phyloP scores from a whole-genome alignment of 2,329 filamentous ascomycete species.

The Pseudogymnoascus sp. region DNA sequence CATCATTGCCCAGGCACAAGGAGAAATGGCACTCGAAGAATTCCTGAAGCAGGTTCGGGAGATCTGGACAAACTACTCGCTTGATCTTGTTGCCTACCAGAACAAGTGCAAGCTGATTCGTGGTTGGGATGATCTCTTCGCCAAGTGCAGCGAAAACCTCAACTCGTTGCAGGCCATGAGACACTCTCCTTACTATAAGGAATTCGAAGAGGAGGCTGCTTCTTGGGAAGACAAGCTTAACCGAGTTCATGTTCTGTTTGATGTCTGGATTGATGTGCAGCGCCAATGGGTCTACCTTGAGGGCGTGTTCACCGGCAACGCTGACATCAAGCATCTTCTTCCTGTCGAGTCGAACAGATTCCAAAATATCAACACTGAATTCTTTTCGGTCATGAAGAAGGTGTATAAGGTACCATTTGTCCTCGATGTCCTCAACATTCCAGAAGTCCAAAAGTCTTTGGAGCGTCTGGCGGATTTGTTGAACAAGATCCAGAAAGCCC shows the following conservation, averaged over 20 bases:
- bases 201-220: slow-evolving; percentile 95
- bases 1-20: slow-evolving; percentile 91
- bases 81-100: slow-evolving; percentile 95
- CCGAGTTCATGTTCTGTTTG: slow-evolving; percentile 92
- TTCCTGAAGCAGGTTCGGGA: slow-evolving; percentile 95
- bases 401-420: slow-evolving; percentile 95
- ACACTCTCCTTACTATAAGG: slow-evolving; percentile 98
- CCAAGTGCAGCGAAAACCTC: slow-evolving; percentile 95
- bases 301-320: slow-evolving; percentile 97
- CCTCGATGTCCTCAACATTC: slow-evolving; percentile 90
- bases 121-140: slow-evolving; percentile 96
- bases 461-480: slow-evolving; percentile 94
- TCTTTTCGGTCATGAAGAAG: slow-evolving; percentile 99
- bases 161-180: slow-evolving; percentile 98
- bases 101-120: slow-evolving; percentile 96
- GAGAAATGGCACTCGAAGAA: slow-evolving; percentile 96
- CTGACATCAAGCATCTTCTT: slow-evolving; percentile 95
- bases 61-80: slow-evolving; percentile 89
- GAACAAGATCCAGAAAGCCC: slow-evolving; percentile 98
- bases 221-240: slow-evolving; percentile 98
- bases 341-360: slow-evolving; percentile 96
- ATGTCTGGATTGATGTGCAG: slow-evolving; percentile 99
- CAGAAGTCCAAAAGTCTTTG: slow-evolving; percentile 89
- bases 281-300: slow-evolving; percentile 99
- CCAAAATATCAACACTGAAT: slow-evolving; percentile 98